These are phyloP conservation scores for Apiosordaria backusii DNA, from an alignment of 495 filamentous ascomycete genomes.

Conservation along the genomic window DNA sequence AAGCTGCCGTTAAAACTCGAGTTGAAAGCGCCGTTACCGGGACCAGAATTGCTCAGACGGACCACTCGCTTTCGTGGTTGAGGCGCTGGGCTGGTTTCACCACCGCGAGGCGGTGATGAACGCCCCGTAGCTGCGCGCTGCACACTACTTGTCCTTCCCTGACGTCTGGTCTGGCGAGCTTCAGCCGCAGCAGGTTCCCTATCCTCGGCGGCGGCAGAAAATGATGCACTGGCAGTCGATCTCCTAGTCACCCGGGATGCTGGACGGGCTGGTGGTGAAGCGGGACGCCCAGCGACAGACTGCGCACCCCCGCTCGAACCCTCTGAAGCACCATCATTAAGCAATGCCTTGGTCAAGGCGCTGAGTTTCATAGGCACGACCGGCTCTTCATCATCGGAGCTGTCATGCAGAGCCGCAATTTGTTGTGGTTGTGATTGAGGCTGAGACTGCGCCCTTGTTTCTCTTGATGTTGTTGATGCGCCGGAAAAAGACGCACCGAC, in stretches of 20 bases:
- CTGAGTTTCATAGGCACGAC: slow-evolving; percentile 73
- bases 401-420: slow-evolving; percentile 49
- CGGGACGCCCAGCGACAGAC: slow-evolving; percentile 47
- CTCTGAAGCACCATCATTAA: slow-evolving; percentile 57
- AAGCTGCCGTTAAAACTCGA: slow-evolving; percentile 25
- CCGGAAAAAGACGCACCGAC: slow-evolving; percentile 6
- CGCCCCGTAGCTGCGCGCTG: slow-evolving; percentile 36
- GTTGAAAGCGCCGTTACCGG: slow-evolving; percentile 26
- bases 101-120: slow-evolving; percentile 35
- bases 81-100: slow-evolving; percentile 39
- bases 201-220: slow-evolving; percentile 27
- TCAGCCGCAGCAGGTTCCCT: slow-evolving; percentile 9
- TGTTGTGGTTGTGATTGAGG: slow-evolving; percentile 22
- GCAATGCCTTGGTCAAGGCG: slow-evolving; percentile 70
- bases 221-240: slow-evolving; percentile 35
- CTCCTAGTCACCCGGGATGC: slow-evolving; percentile 50
- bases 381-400: slow-evolving; percentile 70
- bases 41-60: slow-evolving; percentile 49
- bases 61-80: slow-evolving; percentile 50
- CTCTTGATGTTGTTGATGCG: slow-evolving; percentile 9
- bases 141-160: slow-evolving; percentile 37
- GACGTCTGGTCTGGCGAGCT: slow-evolving; percentile 33
- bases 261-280: slow-evolving; percentile 47
- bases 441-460: slow-evolving; percentile 24
- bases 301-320: slow-evolving; percentile 31